Evolutionary conservation across 371 early-diverging fungal genomes (phyloP).

Genomic region (Apophysomyces ossiformis): DNA sequence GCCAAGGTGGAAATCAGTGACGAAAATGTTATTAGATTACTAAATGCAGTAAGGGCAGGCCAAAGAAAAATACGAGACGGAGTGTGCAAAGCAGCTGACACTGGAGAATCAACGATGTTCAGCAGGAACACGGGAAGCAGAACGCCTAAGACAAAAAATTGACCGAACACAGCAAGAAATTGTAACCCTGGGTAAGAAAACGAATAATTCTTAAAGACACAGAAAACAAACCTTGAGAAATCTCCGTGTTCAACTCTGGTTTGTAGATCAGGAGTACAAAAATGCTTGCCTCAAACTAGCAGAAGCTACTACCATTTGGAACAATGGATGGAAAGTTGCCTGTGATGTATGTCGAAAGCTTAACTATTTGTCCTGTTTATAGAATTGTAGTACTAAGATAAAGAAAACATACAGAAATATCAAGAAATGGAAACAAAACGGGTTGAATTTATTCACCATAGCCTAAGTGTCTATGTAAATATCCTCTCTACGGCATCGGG

Average conservation of each 20-base stretch:
- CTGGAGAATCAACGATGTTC: slow-evolving; percentile 43
- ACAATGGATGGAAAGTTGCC: slow-evolving; percentile 65
- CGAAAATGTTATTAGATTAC: not conserved
- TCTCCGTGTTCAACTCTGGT: not conserved
- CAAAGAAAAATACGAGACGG: slow-evolving; percentile 75
- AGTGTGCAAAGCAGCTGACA: slow-evolving; percentile 52
- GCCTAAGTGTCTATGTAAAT: slow-evolving; percentile 87
- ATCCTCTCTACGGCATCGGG: slow-evolving; percentile 82
- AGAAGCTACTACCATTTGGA: slow-evolving; percentile 76
- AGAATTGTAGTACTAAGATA: not conserved
- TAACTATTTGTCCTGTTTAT: not conserved
- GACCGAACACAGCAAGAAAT: slow-evolving; percentile 44
- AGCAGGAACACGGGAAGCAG: slow-evolving; percentile 34
- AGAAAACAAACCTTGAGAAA: not conserved
- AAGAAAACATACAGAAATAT: slow-evolving; percentile 48
- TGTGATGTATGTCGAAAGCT: slow-evolving; percentile 61
- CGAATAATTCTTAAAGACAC: not conserved
- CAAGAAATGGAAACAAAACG: slow-evolving; percentile 91
- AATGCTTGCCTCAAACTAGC: slow-evolving; percentile 63
- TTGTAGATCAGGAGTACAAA: slow-evolving; percentile 72
- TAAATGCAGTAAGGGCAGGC: slow-evolving; percentile 28
- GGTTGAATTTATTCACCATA: slow-evolving; percentile 80
- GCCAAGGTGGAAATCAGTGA: slow-evolving; percentile 32
- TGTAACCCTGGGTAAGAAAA: slow-evolving; percentile 33
- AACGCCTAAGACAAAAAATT: slow-evolving; percentile 37